Evolutionary conservation across 257 asterid species (phyloP), one percentile per base, ranked within the genome.

Genomic region (Echium plantagineum): DNA sequence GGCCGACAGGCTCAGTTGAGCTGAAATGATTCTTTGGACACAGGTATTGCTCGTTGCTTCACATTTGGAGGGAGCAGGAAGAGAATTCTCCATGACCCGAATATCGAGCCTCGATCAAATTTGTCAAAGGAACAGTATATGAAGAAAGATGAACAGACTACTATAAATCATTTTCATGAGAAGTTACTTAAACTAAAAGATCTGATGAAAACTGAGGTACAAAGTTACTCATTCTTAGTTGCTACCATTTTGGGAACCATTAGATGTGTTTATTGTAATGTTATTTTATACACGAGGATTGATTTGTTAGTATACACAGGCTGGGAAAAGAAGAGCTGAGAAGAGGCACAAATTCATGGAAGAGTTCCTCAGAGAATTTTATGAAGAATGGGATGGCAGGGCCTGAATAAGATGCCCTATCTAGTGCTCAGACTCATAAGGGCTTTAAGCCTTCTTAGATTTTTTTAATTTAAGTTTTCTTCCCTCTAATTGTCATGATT

Each of bases 11-110:
- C 26, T 63, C 7, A 7, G 18, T 57, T 52, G 21, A 9, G 17
- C 48, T 63, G 12, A 52, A 53, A 52, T 38, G 5, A 19, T 20
- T 18, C 21, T 63, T 32, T 30, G 30, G 20, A 63, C 75, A 35
- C 76, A 88, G 96, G 96, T 66, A 91, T 88, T 49, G 98, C 94
- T 42, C 95, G 98, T 56, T 91, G 98, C 81, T 91, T 88, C 65
- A 86, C 98, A 4, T 91, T 85, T 71, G 98, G 98, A 5, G 98
- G 98, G 52, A 91, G 87, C 74, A 84, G 94, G 80, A 82, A 80
- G 32, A 69, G 78, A 48, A 83, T 77, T 63, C 94, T 91, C 42
- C 94, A 90, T 61, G 94, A 91, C 64, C 94, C 97, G 30, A 70
- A 69, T 59, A 66, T 82, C 52, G 79, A 74, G 61, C 98, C 97